Conservation (phyloP, 106 monocot species). For the Dendrobium catenatum region DNA sequence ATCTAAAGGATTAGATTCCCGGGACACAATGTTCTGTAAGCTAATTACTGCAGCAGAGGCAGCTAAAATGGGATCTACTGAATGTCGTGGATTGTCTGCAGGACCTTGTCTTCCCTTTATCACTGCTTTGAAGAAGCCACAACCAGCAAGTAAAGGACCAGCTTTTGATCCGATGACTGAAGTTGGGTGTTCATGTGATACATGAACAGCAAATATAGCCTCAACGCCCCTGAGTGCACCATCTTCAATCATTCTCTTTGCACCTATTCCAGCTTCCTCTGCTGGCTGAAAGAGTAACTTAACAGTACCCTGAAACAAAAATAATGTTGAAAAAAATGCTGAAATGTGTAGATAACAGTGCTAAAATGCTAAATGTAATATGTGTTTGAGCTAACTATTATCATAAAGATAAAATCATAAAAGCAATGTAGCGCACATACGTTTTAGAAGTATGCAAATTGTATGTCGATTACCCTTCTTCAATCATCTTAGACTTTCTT, state of each 20-base stretch:
- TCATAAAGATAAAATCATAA: not conserved
- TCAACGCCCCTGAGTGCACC: constrained; percentile 64
- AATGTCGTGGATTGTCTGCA: constrained; percentile 17
- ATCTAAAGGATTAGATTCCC: constrained; percentile 79
- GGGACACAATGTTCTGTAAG: constrained; percentile 67
- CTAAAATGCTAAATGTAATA: not conserved
- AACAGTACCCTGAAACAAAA: constrained; percentile 63
- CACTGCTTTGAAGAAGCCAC: constrained; percentile 72
- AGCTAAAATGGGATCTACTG: constrained; percentile 53
- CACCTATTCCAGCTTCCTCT: constrained; percentile 77
- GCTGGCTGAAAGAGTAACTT: constrained; percentile 87
- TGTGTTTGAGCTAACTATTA: not conserved
- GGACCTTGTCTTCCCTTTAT: constrained; percentile 23
- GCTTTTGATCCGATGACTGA: constrained; percentile 52
- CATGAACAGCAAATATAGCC: constrained; percentile 80
- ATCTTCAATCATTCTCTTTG: constrained; percentile 78
- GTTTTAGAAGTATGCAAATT: not conserved
- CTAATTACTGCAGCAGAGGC: constrained; percentile 57
- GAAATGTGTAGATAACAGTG: not conserved
- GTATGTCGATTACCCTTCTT: not conserved
- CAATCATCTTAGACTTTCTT: not conserved
- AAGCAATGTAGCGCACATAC: not conserved
- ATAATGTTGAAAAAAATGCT: not conserved
- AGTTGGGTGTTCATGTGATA: constrained; percentile 41
- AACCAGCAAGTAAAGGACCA: constrained; percentile 81